Evolutionary conservation across 345 rosid genomes (phyloP).

Genomic region (Eucalyptus coolabah): DNA sequence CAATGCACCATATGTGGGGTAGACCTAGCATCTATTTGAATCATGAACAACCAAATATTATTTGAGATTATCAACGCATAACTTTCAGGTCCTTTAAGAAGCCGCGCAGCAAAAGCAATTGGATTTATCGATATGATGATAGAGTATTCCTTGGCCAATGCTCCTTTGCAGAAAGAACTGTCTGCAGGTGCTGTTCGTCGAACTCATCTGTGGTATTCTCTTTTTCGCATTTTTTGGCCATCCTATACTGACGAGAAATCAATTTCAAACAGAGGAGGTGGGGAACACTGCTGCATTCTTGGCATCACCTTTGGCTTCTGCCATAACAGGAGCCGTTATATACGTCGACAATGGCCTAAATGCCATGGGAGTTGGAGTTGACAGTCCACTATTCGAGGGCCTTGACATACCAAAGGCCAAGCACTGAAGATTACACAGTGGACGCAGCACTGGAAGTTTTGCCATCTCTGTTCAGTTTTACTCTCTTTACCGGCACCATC

Average conservation of each 20-base stretch:
- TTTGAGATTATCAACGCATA: not conserved
- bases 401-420: slow-evolving; percentile 50
- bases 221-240: not conserved
- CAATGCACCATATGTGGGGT: not conserved
- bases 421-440: slow-evolving; percentile 13
- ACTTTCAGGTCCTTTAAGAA: slow-evolving; percentile 51
- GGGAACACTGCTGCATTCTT: slow-evolving; percentile 93
- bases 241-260: not conserved
- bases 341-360: slow-evolving; percentile 95
- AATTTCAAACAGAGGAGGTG: slow-evolving; percentile 62
- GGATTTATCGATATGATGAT: slow-evolving; percentile 83
- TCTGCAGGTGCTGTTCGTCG: slow-evolving; percentile 45
- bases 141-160: slow-evolving; percentile 70
- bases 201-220: not conserved
- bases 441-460: not conserved
- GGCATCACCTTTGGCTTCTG: slow-evolving; percentile 87
- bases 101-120: slow-evolving; percentile 74
- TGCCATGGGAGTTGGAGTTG: slow-evolving; percentile 87
- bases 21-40: not conserved
- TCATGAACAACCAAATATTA: not conserved
- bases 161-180: slow-evolving; percentile 80
- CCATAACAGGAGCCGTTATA: slow-evolving; percentile 75
- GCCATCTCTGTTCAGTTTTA: not conserved
- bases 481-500: not conserved
- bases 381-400: slow-evolving; percentile 75